These are phyloP conservation scores for Xylaria arbuscula DNA, from an alignment of 2,329 filamentous ascomycete genomes.

Conservation along the genomic window DNA sequence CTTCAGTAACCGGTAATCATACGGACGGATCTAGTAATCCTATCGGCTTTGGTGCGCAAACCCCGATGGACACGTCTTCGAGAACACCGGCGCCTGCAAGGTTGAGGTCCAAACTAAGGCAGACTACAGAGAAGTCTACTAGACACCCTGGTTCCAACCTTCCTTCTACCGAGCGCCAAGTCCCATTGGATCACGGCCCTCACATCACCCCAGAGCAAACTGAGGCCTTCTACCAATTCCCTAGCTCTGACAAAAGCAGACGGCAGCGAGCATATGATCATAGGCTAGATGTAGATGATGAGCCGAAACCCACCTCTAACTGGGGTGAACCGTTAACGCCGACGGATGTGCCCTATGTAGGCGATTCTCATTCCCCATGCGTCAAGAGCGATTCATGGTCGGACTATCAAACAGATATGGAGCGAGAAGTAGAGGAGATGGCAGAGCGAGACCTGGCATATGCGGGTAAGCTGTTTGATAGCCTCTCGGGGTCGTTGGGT, in stretches of 20 bases:
- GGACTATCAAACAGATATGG: slow-evolving; percentile 31
- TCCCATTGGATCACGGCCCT: not conserved
- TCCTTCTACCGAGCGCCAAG: not conserved
- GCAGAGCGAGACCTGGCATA: slow-evolving; percentile 45
- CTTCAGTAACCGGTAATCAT: not conserved
- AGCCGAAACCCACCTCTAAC: not conserved
- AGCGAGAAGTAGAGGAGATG: slow-evolving; percentile 41
- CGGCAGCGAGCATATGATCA: not conserved
- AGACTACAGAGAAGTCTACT: not conserved
- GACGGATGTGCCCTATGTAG: slow-evolving; percentile 20
- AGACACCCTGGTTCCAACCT: not conserved
- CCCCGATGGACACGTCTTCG: not conserved
- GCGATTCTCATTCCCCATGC: slow-evolving; percentile 13
- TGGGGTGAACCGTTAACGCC: slow-evolving; percentile 39
- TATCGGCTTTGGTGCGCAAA: not conserved
- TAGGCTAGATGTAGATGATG: not conserved
- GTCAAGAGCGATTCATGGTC: slow-evolving; percentile 39
- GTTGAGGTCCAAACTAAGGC: not conserved
- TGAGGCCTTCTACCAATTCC: not conserved
- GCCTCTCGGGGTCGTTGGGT: slow-evolving; percentile 36
- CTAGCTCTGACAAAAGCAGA: not conserved
- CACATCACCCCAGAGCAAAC: not conserved
- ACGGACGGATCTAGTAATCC: not conserved
- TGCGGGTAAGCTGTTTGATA: slow-evolving; percentile 47
- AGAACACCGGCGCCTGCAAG: not conserved